These are phyloP conservation scores for Fraxinus americana DNA, from an alignment of 257 asterid genomes.

Conservation along the genomic window DNA sequence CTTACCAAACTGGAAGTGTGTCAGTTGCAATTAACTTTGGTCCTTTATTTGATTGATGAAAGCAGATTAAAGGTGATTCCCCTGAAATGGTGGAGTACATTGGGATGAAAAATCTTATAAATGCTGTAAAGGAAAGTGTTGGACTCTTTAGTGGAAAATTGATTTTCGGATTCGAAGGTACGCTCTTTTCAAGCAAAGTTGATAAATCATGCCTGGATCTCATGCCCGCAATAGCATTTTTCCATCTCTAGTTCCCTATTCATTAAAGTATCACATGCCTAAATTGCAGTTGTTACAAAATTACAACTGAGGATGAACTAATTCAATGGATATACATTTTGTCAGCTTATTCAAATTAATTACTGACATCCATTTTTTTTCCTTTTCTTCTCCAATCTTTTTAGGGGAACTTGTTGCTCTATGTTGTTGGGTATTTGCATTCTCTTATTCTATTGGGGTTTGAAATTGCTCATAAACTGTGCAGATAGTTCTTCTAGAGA, in stretches of 20 bases:
- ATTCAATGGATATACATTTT: constrained; percentile 1
- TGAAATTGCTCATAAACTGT: constrained; percentile 20
- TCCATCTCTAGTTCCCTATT: constrained; percentile 4
- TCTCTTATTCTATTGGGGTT: neutral
- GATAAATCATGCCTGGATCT: neutral
- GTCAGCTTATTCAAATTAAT: constrained; percentile 9
- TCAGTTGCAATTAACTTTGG: constrained; percentile 17
- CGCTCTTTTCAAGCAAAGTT: constrained; percentile 16
- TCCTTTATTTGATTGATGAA: constrained; percentile 36
- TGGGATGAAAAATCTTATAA: constrained; percentile 84
- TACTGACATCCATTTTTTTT: neutral
- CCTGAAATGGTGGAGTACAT: constrained; percentile 96
- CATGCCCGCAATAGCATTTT: neutral
- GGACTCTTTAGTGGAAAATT: constrained; percentile 79
- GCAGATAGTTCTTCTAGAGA: constrained; percentile 67
- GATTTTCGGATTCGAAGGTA: constrained; percentile 86
- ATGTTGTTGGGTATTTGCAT: neutral
- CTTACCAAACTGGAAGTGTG: constrained; percentile 18
- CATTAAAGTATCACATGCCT: neutral
- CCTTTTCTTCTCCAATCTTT: neutral
- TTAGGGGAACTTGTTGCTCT: neutral
- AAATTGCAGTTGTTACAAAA: constrained; percentile 2
- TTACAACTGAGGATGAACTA: constrained; percentile 17
- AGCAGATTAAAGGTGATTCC: constrained; percentile 91
- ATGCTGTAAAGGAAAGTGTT: constrained; percentile 66